Base-by-base conservation (phyloP, 768 basidiomycete species). In the Gyrodon lividus region DNA sequence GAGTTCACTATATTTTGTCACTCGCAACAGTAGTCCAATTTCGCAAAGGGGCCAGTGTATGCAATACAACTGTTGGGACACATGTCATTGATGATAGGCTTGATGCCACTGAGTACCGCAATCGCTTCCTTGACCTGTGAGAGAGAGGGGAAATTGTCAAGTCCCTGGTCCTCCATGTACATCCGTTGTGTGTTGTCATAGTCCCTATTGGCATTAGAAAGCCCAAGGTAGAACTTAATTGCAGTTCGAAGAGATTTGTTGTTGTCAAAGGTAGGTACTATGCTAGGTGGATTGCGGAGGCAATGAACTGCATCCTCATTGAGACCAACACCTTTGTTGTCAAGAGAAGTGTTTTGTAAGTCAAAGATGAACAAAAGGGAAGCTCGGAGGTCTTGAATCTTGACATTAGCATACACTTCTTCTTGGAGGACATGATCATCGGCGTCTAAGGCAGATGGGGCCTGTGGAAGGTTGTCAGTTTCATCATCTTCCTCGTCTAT, bases 1-100 rank as follows among this genome's bases (percentile, higher is more conserved):
- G n/a, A n/a, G n/a, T n/a, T n/a, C n/a, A n/a, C n/a, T n/a, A n/a
- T 4, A 20, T 26, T 26, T 26, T 26, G 24, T 26, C 76, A 77
- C 2, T 49, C 26, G 0, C 58, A 54, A 51, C 77, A 79, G 4
- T 24, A 12, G 0, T 71, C 59, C 0, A 64, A 54, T 2, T 66
- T 31, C 1, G 49, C 39, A 17, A 66, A 53, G n/a, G 52, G 58
- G 8, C 58, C 48, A n/a, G 48, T 46, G 19, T 54, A 59, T 10
- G 44, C 56, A 16, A 57, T 31, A 33, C 58, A 59, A 6, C 14
- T 34, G 16, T 57, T 50, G 33, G 46, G 3, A 22, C 58, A 59
- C 56, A 59, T 59, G 45, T 59, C 56, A 6, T 48, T 46, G 23
- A 40, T 16, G 12, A 53, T 39, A 6, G 46, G 41, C 5, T 41